Evolutionary conservation across 345 rosid species (phyloP).

Genomic region (Hibiscus trionum): DNA sequence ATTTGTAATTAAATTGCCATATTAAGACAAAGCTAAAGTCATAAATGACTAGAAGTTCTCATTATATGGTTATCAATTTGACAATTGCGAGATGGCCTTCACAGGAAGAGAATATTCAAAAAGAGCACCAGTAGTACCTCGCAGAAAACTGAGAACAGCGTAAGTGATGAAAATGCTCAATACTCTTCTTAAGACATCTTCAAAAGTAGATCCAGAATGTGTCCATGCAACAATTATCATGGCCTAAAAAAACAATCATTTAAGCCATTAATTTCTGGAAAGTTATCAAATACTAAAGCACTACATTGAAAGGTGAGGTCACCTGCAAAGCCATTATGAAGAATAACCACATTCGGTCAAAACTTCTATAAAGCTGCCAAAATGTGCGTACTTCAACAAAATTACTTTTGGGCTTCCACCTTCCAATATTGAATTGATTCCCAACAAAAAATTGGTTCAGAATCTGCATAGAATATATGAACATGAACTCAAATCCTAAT

Average conservation of each 20-base stretch:
- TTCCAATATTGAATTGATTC: slow-evolving; percentile 34
- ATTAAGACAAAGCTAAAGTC: background rate
- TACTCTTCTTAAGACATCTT: slow-evolving; percentile 51
- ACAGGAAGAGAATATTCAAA: slow-evolving; percentile 3
- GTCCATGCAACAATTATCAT: slow-evolving; percentile 86
- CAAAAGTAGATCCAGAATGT: slow-evolving; percentile 53
- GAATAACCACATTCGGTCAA: slow-evolving; percentile 98
- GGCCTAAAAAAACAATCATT: slow-evolving; percentile 42
- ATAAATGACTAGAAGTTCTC: background rate
- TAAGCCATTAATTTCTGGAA: slow-evolving; percentile 10
- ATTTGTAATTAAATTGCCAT: slow-evolving; percentile 1
- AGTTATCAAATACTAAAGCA: slow-evolving; percentile 12
- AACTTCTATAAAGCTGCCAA: slow-evolving; percentile 88
- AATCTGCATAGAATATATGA: slow-evolving; percentile 15
- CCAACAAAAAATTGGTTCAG: background rate
- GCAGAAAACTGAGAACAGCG: slow-evolving; percentile 73
- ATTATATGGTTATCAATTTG: background rate
- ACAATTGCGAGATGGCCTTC: background rate
- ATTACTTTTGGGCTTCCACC: slow-evolving; percentile 77
- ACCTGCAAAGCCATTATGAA: slow-evolving; percentile 84
- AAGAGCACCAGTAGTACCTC: slow-evolving; percentile 37
- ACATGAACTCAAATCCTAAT: background rate
- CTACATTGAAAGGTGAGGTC: slow-evolving; percentile 1
- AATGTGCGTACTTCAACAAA: slow-evolving; percentile 98
- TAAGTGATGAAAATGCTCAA: slow-evolving; percentile 84